Base-by-base conservation (phyloP, 805 yeast species). In the Wickerhamomyces queroliae region DNA sequence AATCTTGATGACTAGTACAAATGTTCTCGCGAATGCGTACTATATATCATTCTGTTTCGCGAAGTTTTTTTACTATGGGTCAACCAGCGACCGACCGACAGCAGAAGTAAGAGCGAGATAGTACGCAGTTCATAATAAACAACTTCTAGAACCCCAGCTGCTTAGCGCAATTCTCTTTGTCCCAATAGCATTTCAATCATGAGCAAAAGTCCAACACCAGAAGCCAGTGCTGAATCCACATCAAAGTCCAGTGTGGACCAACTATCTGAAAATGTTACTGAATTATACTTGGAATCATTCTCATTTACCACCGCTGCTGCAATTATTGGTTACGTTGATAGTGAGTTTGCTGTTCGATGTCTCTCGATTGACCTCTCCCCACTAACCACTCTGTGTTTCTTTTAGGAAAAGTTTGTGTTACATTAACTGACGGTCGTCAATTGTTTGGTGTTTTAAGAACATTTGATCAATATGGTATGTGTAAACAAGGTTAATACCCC, bases 251-350 rank as follows among this genome's bases (percentile, higher is more conserved):
- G 33, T 16, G 47, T 50, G 23, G 57, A 53, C 1, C 48, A 50
- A 22, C 40, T 53, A 12, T 51, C 70, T 9, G 67, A 64, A 42
- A 67, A 68, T 23, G 72, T 66, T 39, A 69, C 69, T 7, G 80
- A 83, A 47, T 66, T 85, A 43, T 84, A 83, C 55, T 64, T 85
- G 44, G 91, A 83, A 61, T 79, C 87, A 31, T 85, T 83, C 53
- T 83, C 90, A 18, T 85, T 85, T 63, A 85, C 93, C 35, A 85
- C 95, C 0, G 86, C 95, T 1, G 95, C 95, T 2, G 91, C 93
- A n/a, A 76, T 85, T 33, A 88, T 85, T 22, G 91, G 93, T 13
- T 82, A 89, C 20, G 90, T 85, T 13, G 93, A 85, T 60, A 74
- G 88, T 53, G 69, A 61, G 60, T 55, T 7, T 23, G 6, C 22